Base-by-base conservation (phyloP, 176 grass and related monocot genomes). In the Elaeis guineensis region DNA sequence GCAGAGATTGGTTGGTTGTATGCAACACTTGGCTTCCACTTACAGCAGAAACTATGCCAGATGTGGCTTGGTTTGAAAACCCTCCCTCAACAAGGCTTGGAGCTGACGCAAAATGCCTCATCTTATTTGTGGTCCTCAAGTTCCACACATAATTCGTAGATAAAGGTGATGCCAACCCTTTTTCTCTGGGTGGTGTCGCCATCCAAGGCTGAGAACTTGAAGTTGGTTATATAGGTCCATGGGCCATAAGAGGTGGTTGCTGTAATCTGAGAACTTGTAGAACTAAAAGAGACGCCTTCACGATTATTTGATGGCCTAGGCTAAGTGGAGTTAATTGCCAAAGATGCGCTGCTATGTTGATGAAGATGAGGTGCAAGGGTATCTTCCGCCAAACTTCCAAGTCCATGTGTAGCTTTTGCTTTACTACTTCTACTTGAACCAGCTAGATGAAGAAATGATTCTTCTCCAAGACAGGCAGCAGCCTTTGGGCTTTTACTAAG, bases 391-490 rank as follows among this genome's bases (percentile, higher is more conserved):
- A 83, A 78, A 76, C 76, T 80, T 77, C 85, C 80, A 59, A 82
- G 55, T 49, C 80, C 81, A 64, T 78, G 75, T 28, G 69, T 69
- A 17, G 63, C 56, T 75, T 59, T 57, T 23, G 62, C 19, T 70
- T 30, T 75, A 65, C 6, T 59, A 29, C 66, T 88, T 57, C 55
- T 90, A 84, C 64, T 78, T 69, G 65, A 62, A 44, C 84, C 87
- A 61, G 84, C 84, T 63, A 97, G 67, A 83, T 87, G 93, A 78
- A 87, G 93, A 62, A 97, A 78, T 54, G 84, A 91, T 50, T 90
- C 87, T 32, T 89, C 87, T 20, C 65, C 80, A 58, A 92, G 76
- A 25, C 70, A 77, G 3, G 66, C 77, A 57, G 75, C 29, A 30
- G 61, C 48, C 71, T 80, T 82, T 54, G 83, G 77, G 48, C 65